Evolutionary conservation across 2,329 filamentous ascomycete species (phyloP), one percentile per base, ranked within the genome.

Genomic region (Endothia cerciana): DNA sequence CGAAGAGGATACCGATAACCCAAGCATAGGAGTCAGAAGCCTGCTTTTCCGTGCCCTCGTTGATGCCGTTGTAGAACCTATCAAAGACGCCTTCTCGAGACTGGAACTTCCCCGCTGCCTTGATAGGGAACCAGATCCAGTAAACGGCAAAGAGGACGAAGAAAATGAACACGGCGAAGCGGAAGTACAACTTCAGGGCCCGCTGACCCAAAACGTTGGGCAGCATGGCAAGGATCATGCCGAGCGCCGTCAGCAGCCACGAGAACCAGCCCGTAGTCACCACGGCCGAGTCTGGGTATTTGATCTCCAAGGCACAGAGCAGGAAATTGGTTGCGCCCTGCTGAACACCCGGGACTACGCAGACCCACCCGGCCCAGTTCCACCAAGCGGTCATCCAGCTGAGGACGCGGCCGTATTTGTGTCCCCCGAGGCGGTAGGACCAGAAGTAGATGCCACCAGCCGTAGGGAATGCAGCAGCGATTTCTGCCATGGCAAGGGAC

Each of bases 321-420:
- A 80, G 70, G 67, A 80, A 78, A 62, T 78, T 78, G 10, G 77
- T 79, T 1, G 74, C 67, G 7, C 77, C 78, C 68, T 79, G 77
- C 66, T 78, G 76, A 2, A 78, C 75, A 8, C 77, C 78, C 1
- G 77, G 78, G 0, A 79, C 76, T n/a, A 78, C 74, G 43, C 71
- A 72, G 33, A 76, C 63, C 76, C 75, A 77, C 33, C 75, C 75
- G 15, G 72, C 72, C 73, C 74, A 78, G 65, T 78, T 79, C 76
- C 75, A 79, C 77, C 77, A 79, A 4, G 75, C 77, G 30, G 77
- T 78, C 74, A 79, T 77, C 77, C 77, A 79, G 43, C 72, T 71
- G 17, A 79, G 72, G 62, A 79, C 74, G 0, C 77, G 77, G 2
- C 77, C 77, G 69, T 75, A 77, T 65, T 72, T 68, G 57, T 73